Evolutionary conservation across 176 grass and related monocot genomes (phyloP), one percentile per base, ranked within the genome.

Genomic region (Bonia amplexicaulis): DNA sequence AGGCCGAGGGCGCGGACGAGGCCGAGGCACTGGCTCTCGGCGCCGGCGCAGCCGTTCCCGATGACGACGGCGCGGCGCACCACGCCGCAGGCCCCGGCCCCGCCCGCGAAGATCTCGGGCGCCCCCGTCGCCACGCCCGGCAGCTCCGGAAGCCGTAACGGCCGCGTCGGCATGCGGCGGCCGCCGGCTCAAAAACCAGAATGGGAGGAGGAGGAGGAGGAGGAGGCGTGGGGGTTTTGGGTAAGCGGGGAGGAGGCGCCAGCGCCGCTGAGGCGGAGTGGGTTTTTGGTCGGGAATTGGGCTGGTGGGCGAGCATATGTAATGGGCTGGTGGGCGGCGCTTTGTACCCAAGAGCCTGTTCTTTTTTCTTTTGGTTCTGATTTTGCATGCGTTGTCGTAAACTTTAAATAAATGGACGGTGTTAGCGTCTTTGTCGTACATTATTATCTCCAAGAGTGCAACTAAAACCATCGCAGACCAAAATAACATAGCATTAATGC

Each of bases 1-100:
- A 99, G 83, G 61, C 96, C 90, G 27, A 98, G 91, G 71, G 93
- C 96, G 55, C 96, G 93, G 74, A 95, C 91, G 83, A 98, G 84
- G 12, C 96, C 91, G 13, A 94, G 27, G 71, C 93, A 90, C 91
- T 99, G 91, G 82, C 65, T 94, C 88, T 96, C 91, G 29, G 96
- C 86, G 47, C 93, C 93, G 35, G 91, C 76, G 70, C 92, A 98
- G 26, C 93, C 96, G 47, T 98, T 98, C 23, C 96, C 91, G 81
- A 99, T 96, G 69, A 99, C 93, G 55, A 99, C 74, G 12, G 93
- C 93, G 54, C 88, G 89, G 61, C 93, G 85, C 72, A 98, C 80
- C 79, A 87, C 75, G 67, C 90, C 69, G 40, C 49, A 16, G 52
- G 86, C 69, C 17, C 87, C 86, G 29, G 86, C 69, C 17, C 87